phyloP scores from a whole-genome alignment of 2,329 filamentous ascomycete species.

The Fusarium fujikuroi region DNA sequence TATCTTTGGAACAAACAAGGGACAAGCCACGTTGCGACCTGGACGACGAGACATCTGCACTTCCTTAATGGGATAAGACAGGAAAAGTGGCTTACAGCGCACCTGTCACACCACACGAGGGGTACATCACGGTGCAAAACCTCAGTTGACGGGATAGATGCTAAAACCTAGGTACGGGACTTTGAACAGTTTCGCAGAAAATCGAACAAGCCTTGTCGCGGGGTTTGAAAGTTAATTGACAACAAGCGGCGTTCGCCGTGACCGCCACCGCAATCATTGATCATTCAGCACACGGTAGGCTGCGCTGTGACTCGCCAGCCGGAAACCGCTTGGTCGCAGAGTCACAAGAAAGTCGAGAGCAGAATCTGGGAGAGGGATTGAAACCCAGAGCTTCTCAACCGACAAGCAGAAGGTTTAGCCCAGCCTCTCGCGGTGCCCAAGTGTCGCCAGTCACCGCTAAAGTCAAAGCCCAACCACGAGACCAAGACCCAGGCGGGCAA shows the following conservation, averaged over 20 bases:
- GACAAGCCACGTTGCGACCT: slow-evolving; percentile 39
- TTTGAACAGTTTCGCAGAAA: slow-evolving; percentile 3
- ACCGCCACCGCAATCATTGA: slow-evolving; percentile 32
- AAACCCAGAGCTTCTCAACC: slow-evolving; percentile 3
- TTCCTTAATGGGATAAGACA: slow-evolving; percentile 42
- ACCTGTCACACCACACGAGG: slow-evolving; percentile 38
- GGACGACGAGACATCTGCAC: slow-evolving; percentile 19
- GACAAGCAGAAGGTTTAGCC: slow-evolving; percentile 14
- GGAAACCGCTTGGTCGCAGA: slow-evolving; percentile 31
- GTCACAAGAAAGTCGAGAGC: slow-evolving; percentile 24
- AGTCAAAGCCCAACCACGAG: slow-evolving; percentile 33
- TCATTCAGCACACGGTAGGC: slow-evolving; percentile 20
- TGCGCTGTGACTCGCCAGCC: slow-evolving; percentile 39
- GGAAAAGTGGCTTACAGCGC: slow-evolving; percentile 33
- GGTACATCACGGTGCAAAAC: slow-evolving; percentile 26
- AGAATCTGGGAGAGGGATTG: neutral
- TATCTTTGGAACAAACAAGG: slow-evolving; percentile 35
- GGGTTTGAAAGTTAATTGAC: slow-evolving; percentile 14
- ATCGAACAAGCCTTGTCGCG: neutral
- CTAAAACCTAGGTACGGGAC: slow-evolving; percentile 11
- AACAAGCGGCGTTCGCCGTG: slow-evolving; percentile 22
- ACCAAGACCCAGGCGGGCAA: slow-evolving; percentile 23
- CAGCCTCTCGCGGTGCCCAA: slow-evolving; percentile 32
- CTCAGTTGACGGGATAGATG: slow-evolving; percentile 16
- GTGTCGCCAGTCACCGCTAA: slow-evolving; percentile 41